These are phyloP conservation scores for Lachancea thermotolerans DNA, from an alignment of 805 yeast genomes.

Conservation along the genomic window DNA sequence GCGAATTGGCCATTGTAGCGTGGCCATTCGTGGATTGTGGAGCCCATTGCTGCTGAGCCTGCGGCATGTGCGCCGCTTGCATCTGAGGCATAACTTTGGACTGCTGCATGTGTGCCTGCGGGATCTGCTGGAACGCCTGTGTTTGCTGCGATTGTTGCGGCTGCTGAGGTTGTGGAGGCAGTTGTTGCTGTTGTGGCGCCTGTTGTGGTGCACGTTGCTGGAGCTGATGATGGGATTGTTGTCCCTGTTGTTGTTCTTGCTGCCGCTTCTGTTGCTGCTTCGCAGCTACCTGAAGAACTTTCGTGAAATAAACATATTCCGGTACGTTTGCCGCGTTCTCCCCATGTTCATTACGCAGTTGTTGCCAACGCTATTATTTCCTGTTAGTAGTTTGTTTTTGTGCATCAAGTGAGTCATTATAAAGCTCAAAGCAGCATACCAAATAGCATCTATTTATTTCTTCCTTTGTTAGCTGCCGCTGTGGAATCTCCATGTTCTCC, in stretches of 20 bases:
- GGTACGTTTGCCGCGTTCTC: slow-evolving; percentile 31
- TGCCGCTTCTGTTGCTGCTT: slow-evolving; percentile 29
- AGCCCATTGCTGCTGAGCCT: neutral
- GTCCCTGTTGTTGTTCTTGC: slow-evolving; percentile 17
- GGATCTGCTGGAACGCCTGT: slow-evolving; percentile 1
- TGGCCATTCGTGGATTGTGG: neutral
- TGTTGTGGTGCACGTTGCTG: slow-evolving; percentile 11
- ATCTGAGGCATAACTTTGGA: neutral
- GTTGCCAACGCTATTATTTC: slow-evolving; percentile 29
- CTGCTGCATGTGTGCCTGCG: neutral
- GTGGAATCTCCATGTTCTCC: slow-evolving; percentile 26
- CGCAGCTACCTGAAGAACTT: slow-evolving; percentile 31
- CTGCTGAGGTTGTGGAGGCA: slow-evolving; percentile 6
- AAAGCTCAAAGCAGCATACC: slow-evolving; percentile 7
- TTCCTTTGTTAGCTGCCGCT: slow-evolving; percentile 29
- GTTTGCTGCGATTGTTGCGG: slow-evolving; percentile 5
- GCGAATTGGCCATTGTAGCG: neutral
- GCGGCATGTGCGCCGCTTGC: neutral
- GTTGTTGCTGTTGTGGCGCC: slow-evolving; percentile 9
- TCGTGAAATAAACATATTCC: slow-evolving; percentile 31
- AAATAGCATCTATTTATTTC: slow-evolving; percentile 33
- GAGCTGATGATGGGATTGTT: slow-evolving; percentile 10
- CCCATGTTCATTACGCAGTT: slow-evolving; percentile 31
- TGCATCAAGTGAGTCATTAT: no score
- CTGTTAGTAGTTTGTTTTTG: slow-evolving; percentile 6